Base-by-base conservation (phyloP, 2,329 filamentous ascomycete genomes). In the Penicillium sp. region DNA sequence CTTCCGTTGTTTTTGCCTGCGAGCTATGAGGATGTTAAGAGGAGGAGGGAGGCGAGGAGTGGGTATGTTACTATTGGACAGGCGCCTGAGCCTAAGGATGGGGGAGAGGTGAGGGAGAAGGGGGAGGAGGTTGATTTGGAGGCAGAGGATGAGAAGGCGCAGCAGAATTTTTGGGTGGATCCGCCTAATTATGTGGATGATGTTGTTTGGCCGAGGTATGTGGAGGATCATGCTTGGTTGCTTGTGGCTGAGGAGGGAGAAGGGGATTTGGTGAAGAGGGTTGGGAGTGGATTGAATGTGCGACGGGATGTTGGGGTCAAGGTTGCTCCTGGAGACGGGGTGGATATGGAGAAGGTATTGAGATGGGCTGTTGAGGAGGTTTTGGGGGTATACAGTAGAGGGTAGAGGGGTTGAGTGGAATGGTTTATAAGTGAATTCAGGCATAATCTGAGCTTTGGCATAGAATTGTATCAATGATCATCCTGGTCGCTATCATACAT, bases 131-230 rank as follows among this genome's bases (percentile, higher is more conserved):
- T 64, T 13, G 65, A 66, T 46, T 41, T 66, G 24, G 57, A 65
- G 11, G 54, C 35, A 6, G 62, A 65, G 44, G 61, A 60, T 53
- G 61, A 68, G 58, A 36, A 63, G 71, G 29, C 76, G 1, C 61
- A 61, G 24, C 64, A 96, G 61, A 91, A 90, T 23, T 98, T 96
- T 72, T 98, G 93, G 93, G 78, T 84, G 46, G 93, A 98, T 67
- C 93, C 93, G 0, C 89, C 89, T 0, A 90, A 88, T 0, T 98
- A 97, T 66, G 89, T 97, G 29, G 90, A 97, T 65, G 80, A 86
- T 64, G 79, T 98, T 44, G 93, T 98, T 4, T 98, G 93, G 93
- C 91, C 91, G 3, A 91, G 95, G 60, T 97, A 96, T 68, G 87
- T 86, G 3, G 75, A 79, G 43, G 81, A 89, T 59, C 90, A 97